These are phyloP conservation scores for Pythium insidiosum DNA, from an alignment of 352 stramenopile genomes.

Conservation along the genomic window DNA sequence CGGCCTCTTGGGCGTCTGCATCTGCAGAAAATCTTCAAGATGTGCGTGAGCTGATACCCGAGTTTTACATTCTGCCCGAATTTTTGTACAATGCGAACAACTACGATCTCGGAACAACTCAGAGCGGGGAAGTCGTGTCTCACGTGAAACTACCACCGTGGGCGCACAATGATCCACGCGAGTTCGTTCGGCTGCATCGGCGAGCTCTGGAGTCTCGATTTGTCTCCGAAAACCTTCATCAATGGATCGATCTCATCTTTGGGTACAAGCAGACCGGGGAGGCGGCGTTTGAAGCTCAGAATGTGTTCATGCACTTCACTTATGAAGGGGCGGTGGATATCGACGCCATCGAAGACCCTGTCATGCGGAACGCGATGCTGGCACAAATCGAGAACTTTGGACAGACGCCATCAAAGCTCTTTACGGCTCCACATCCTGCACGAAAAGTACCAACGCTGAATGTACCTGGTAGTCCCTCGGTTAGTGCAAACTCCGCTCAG, in stretches of 20 bases:
- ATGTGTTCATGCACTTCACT: slow-evolving; percentile 87
- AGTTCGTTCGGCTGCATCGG: slow-evolving; percentile 94
- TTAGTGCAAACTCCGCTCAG: too few relatives aligned
- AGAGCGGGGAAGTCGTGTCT: slow-evolving; percentile 83
- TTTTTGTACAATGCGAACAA: slow-evolving; percentile 75
- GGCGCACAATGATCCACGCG: slow-evolving; percentile 88
- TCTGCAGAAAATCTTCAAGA: slow-evolving; percentile 89
- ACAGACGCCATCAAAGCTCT: slow-evolving; percentile 78
- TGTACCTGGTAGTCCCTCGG: neutral
- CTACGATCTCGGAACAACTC: slow-evolving; percentile 59
- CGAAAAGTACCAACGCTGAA: slow-evolving; percentile 40
- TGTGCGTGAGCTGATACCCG: slow-evolving; percentile 70
- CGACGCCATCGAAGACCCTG: slow-evolving; percentile 75
- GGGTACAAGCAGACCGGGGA: slow-evolving; percentile 92
- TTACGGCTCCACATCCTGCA: slow-evolving; percentile 53
- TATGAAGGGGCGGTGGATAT: slow-evolving; percentile 80
- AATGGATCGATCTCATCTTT: slow-evolving; percentile 99
- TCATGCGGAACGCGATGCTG: slow-evolving; percentile 89
- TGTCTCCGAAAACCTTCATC: slow-evolving; percentile 93
- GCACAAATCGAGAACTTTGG: slow-evolving; percentile 90
- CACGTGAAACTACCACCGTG: slow-evolving; percentile 93
- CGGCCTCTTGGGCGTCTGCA: slow-evolving; percentile 91
- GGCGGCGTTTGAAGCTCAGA: slow-evolving; percentile 89
- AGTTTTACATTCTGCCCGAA: slow-evolving; percentile 76
- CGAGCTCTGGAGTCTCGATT: slow-evolving; percentile 94